Percentiles rank a stretch among this genome's conserved stretches.
These are phyloP conservation scores for Aspergillus sclerotiicarbonarius DNA, from an alignment of 495 filamentous ascomycete species.

Conservation along the genomic window DNA sequence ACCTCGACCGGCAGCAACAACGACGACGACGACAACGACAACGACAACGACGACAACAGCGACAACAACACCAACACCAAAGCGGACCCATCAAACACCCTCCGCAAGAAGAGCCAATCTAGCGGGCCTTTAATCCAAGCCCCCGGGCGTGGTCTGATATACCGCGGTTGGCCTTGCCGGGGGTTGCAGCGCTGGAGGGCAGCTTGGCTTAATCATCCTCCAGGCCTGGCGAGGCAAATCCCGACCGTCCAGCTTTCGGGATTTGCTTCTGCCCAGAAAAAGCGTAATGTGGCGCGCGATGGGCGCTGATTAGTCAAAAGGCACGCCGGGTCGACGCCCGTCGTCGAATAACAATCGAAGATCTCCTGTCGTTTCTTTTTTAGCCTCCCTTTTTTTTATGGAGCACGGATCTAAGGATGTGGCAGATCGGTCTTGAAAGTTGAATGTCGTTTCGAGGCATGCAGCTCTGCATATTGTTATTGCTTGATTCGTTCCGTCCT, in stretches of 20 bases:
- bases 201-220: constrained; percentile 29
- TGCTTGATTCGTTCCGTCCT: not conserved
- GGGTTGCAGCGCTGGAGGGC: not conserved
- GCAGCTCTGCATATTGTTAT: not conserved
- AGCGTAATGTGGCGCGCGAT: constrained; percentile 9
- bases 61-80: not conserved
- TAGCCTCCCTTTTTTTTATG: not conserved
- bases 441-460: not conserved
- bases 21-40: not conserved
- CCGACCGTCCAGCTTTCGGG: constrained; percentile 17
- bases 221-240: constrained; percentile 19
- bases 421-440: not conserved
- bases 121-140: constrained; percentile 5
- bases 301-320: constrained; percentile 18
- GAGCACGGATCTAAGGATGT: not conserved
- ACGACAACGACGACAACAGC: not conserved
- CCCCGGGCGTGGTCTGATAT: constrained; percentile 25
- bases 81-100: not conserved
- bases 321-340: not conserved
- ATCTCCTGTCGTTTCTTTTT: not conserved
- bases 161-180: constrained; percentile 8
- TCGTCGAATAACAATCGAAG: constrained; percentile 3
- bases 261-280: constrained; percentile 18
- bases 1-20: not conserved
- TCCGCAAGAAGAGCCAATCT: constrained; percentile 4